These are phyloP conservation scores for Coemansia sp. DNA, from an alignment of 192 early-diverging fungal species.

Conservation along the genomic window DNA sequence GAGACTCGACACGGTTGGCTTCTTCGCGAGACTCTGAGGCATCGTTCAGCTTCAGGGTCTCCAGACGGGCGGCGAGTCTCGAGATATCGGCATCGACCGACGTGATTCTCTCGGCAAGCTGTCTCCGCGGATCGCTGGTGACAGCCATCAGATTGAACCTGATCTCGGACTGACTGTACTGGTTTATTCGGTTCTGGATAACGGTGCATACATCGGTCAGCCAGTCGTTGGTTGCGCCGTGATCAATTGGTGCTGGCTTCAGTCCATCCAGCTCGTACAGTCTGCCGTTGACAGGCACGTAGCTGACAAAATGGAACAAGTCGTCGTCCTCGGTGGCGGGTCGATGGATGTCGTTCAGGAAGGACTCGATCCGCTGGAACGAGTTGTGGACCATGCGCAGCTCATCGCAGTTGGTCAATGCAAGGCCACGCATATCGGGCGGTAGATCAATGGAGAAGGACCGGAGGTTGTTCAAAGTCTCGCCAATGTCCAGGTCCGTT, in stretches of 20 bases:
- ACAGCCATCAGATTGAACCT: constrained; percentile 82
- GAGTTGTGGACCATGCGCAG: constrained; percentile 78
- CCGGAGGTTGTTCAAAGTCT: constrained; percentile 65
- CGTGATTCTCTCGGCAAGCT: constrained; percentile 54
- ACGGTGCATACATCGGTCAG: constrained; percentile 61
- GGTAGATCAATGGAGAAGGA: constrained; percentile 70
- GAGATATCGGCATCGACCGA: constrained; percentile 55
- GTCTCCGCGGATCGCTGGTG: constrained; percentile 63
- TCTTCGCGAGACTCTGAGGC: constrained; percentile 37
- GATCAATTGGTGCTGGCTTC: constrained; percentile 65
- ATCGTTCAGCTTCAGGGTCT: constrained; percentile 39
- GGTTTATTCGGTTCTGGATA: constrained; percentile 68
- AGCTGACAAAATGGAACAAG: constrained; percentile 79
- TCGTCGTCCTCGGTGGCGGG: constrained; percentile 64
- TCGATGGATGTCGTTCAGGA: constrained; percentile 64
- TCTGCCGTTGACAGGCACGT: constrained; percentile 68
- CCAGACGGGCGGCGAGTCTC: constrained; percentile 19
- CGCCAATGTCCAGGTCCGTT: constrained; percentile 66
- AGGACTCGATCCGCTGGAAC: constrained; percentile 77
- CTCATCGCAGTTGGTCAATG: constrained; percentile 75
- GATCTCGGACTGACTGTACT: constrained; percentile 62
- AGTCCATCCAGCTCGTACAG: constrained; percentile 81
- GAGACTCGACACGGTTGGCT: constrained; percentile 21
- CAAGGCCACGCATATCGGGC: constrained; percentile 76
- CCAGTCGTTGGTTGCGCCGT: constrained; percentile 69